Evolutionary conservation across 2,329 filamentous ascomycete species (phyloP).

Genomic region (Botrytis sinoallii): DNA sequence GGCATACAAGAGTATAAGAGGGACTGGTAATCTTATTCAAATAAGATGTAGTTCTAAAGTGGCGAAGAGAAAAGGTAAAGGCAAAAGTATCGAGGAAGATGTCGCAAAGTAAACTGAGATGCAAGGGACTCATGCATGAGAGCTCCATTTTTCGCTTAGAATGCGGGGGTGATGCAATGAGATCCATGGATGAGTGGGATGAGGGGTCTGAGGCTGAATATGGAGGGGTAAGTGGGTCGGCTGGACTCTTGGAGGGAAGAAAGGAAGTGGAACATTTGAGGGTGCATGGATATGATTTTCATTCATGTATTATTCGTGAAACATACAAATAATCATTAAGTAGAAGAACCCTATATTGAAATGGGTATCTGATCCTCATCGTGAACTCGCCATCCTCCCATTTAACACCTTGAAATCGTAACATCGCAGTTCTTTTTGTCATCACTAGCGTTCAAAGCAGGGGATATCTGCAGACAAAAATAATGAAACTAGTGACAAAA

Average conservation of each 20-base stretch:
- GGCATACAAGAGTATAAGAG: not conserved
- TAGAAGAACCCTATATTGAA: not conserved
- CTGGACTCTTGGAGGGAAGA: not conserved
- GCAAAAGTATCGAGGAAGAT: not conserved
- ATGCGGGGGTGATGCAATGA: not conserved
- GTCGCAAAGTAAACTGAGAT: too few species aligned
- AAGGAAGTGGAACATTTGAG: not conserved
- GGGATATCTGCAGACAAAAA: not conserved
- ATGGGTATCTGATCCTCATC: not conserved
- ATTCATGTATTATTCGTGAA: not conserved
- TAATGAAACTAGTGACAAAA: not conserved
- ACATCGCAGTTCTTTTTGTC: not conserved
- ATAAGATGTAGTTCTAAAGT: not conserved
- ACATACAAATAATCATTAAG: not conserved
- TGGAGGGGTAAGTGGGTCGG: slow-evolving; percentile 3
- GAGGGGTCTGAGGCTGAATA: not conserved
- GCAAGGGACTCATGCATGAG: not conserved
- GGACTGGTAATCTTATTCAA: not conserved
- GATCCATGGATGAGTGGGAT: slow-evolving; percentile 1
- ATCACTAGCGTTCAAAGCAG: not conserved
- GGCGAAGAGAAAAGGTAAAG: not conserved
- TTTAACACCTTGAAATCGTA: not conserved
- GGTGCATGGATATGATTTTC: not conserved
- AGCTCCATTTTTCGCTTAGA: not conserved
- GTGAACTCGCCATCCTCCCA: too few species aligned